A percentile compares a stretch with the other conserved stretches of the same genome.
These are phyloP conservation scores for Fistulina hepatica DNA, from an alignment of 1,284 basidiomycete genomes.

Conservation along the genomic window DNA sequence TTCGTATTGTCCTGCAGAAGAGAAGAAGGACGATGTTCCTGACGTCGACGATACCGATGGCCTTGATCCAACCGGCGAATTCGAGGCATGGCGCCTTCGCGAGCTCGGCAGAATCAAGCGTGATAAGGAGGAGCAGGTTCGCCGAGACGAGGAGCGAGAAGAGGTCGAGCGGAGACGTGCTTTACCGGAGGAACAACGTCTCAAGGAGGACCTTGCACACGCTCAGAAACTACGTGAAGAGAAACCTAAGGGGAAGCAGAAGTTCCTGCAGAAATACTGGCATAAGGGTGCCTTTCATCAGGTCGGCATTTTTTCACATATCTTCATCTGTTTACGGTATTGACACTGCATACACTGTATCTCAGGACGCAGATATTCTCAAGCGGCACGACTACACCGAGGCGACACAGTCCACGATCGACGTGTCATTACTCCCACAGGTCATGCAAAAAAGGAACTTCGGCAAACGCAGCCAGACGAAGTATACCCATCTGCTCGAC, in stretches of 20 bases:
- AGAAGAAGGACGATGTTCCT: slow-evolving; percentile 70
- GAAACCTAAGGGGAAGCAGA: slow-evolving; percentile 81
- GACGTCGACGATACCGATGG: slow-evolving; percentile 96
- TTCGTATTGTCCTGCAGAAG: slow-evolving; percentile 41
- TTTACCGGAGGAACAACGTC: slow-evolving; percentile 83
- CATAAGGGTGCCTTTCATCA: slow-evolving; percentile 99
- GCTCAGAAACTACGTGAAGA: slow-evolving; percentile 73
- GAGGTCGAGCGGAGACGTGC: slow-evolving; percentile 87
- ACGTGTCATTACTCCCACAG: slow-evolving; percentile 79
- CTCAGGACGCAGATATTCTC: slow-evolving; percentile 82
- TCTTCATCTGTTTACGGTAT: slow-evolving; percentile 1
- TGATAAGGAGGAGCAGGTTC: slow-evolving; percentile 77
- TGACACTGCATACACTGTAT: slow-evolving; percentile 3
- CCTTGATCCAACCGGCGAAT: slow-evolving; percentile 82
- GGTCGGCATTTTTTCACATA: slow-evolving; percentile 37
- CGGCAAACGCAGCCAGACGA: slow-evolving; percentile 85
- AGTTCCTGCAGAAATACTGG: slow-evolving; percentile 97
- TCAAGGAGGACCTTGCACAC: slow-evolving; percentile 83
- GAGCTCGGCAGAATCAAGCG: slow-evolving; percentile 87
- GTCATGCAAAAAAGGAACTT: slow-evolving; percentile 98
- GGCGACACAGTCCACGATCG: slow-evolving; percentile 77
- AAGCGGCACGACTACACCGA: slow-evolving; percentile 79
- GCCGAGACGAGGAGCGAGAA: slow-evolving; percentile 71
- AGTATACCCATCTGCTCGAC: slow-evolving; percentile 92
- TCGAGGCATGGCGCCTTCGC: slow-evolving; percentile 90